Evolutionary conservation across 2,329 filamentous ascomycete genomes (phyloP), one percentile per base, ranked within the genome.

Genomic region (Myotisia sp.): DNA sequence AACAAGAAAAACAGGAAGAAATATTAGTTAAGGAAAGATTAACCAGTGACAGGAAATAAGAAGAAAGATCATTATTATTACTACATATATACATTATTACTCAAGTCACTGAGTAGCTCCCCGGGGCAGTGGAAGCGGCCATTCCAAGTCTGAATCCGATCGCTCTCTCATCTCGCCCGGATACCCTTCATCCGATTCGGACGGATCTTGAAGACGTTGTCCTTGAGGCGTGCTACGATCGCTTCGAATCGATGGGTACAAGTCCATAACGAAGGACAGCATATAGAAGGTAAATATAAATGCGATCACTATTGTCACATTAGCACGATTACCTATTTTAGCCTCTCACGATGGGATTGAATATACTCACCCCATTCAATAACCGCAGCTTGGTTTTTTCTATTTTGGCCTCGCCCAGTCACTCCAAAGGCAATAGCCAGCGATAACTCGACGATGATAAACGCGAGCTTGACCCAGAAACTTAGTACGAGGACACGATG

Each of bases 201-300:
- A n/a, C n/a, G n/a, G n/a, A n/a, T 48, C 45, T 40, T 47, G 44
- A 20, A 52, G 16, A 13, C 44, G 44, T 41, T 60, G 52, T 19
- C 59, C 60, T 34, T 64, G 60, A 0, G 60, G 59, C 4, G 60
- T 37, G 33, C 58, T 58, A 44, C 61, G 53, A 43, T 68, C 72
- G 7, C 74, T 79, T 41, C 70, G 64, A 2, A 79, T 64, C 7
- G 83, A 82, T 0, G 90, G 90, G 43, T 81, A 68, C 32, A 98
- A 73, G 59, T 98, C 87, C 52, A 94, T 68, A 49, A 79, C 70
- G 64, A 92, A 95, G 41, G 79, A 84, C 42, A 87, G 70, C 41
- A 92, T 68, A 60, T 93, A 95, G 51, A 86, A 79, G 34, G 80
- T 82, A 61, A 86, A 94, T 51, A 93, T 67, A 50, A 92, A 75